Base-by-base conservation (phyloP, 2,329 filamentous ascomycete species). In the Colletotrichum scovillei region DNA sequence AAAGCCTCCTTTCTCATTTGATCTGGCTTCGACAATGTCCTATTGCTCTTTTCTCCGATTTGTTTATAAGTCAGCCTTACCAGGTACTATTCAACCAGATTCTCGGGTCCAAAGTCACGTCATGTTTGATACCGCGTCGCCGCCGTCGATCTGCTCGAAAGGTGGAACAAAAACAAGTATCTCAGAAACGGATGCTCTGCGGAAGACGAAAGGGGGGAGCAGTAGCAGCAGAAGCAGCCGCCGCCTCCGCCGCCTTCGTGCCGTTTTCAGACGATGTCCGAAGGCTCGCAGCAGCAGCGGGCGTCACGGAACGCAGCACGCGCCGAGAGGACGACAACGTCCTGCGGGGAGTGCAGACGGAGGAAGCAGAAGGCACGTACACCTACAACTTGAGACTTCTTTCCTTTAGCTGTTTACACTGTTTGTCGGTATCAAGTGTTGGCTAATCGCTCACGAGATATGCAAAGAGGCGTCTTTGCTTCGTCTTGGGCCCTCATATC, bases 281-380 rank as follows among this genome's bases (percentile, higher is more conserved):
- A 84, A 74, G 78, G 73, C 74, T 77, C 80, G 79, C 80, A 81
- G 76, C 77, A 80, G 79, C 73, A 76, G 73, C 75, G 76, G 68
- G 67, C 58, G 28, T 63, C 53, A 9, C 73, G 73, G 52, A 59
- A 38, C 63, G 65, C 49, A 12, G 74, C 77, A 67, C 80, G 81
- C 71, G 78, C 79, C 22, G 81, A 83, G 74, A 78, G 80, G 64
- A 80, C 77, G 35, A 82, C 82, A 8, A 86, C 84, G 24, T 87
- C 86, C 24, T 89, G 87, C 77, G 84, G 84, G 4, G 87, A 89
- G 76, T 89, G 87, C 69, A 84, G 86, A 59, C 81, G 86, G 72
- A 81, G 87, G 72, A 88, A 88, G 76, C 86, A 88, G 80, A 88
- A 86, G 82, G 87, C 87, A 78, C 63, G 79, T 67, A 32, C 19